phyloP scores from a whole-genome alignment of 23 red algal genomes.

The Porphyridium purpureum region DNA sequence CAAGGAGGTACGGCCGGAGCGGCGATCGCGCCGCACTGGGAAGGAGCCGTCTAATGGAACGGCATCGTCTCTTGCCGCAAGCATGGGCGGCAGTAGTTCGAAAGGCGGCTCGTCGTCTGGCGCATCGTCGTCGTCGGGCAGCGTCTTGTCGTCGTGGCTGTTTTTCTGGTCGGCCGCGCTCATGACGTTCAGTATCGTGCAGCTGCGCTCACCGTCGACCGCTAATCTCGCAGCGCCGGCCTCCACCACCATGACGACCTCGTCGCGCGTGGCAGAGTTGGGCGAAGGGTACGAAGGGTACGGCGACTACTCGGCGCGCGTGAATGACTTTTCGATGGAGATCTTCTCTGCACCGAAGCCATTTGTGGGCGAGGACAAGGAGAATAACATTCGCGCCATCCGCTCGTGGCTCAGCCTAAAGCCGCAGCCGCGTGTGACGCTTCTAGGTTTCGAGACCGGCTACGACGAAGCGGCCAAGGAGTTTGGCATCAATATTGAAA shows the following conservation, averaged over 20 bases:
- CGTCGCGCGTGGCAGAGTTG: constrained; percentile 14
- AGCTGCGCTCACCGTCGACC: constrained; percentile 10
- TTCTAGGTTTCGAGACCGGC: constrained; percentile 69
- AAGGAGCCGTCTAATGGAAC: too few relatives aligned
- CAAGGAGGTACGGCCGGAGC: too few relatives aligned
- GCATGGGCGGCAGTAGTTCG: too few relatives aligned
- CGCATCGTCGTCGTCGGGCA: too few relatives aligned
- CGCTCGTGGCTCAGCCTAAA: constrained; percentile 63
- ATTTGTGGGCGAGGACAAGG: constrained; percentile 70
- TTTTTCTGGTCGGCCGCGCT: constrained; percentile 77
- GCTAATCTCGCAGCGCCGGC: constrained; percentile 2
- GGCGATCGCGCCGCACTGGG: too few relatives aligned
- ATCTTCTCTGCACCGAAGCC: constrained; percentile 92
- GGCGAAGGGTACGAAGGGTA: constrained; percentile 23
- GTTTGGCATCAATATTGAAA: constrained; percentile 55
- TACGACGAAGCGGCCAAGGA: constrained; percentile 63
- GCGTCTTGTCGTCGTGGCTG: constrained; percentile 79
- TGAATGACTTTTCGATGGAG: constrained; percentile 47
- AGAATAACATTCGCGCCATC: constrained; percentile 74
- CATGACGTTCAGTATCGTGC: constrained; percentile 62
- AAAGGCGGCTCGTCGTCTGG: too few relatives aligned
- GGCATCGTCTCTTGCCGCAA: too few relatives aligned
- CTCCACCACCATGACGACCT: too few relatives aligned
- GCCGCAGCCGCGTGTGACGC: constrained; percentile 47
- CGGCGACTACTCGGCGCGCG: constrained; percentile 46